These are phyloP conservation scores for Monilinia polystroma DNA, from an alignment of 2,329 filamentous ascomycete species.

Conservation along the genomic window DNA sequence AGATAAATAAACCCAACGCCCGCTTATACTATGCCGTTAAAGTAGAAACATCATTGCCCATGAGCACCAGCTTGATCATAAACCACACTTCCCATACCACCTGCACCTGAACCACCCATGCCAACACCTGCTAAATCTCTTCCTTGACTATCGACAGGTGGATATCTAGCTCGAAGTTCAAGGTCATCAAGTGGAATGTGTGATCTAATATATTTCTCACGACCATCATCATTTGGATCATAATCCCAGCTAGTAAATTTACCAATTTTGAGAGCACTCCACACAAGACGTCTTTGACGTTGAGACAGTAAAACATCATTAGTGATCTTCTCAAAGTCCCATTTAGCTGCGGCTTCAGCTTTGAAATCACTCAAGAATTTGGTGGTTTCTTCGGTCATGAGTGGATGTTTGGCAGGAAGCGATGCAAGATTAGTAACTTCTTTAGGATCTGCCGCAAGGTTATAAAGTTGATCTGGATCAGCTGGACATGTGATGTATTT, in stretches of 20 bases:
- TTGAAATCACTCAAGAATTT: constrained; percentile 62
- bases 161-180: constrained; percentile 73
- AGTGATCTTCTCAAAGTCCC: constrained; percentile 80
- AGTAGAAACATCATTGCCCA: constrained; percentile 26
- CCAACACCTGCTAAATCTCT: constrained; percentile 27
- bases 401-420: constrained; percentile 41
- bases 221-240: constrained; percentile 69
- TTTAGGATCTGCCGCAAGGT: constrained; percentile 64
- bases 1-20: not conserved
- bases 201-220: constrained; percentile 78
- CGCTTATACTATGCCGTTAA: not conserved
- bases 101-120: constrained; percentile 24
- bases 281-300: constrained; percentile 74
- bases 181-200: constrained; percentile 78
- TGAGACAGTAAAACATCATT: constrained; percentile 73
- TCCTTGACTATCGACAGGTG: constrained; percentile 53
- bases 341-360: constrained; percentile 69
- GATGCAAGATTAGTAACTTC: constrained; percentile 43
- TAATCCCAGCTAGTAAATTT: constrained; percentile 82
- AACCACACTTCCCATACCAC: constrained; percentile 27
- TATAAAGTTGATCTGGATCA: constrained; percentile 81
- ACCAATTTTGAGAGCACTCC: constrained; percentile 75
- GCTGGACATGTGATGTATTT: constrained; percentile 87
- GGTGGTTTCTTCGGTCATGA: constrained; percentile 39
- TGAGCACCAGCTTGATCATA: constrained; percentile 31